Evolutionary conservation across 2,329 filamentous ascomycete genomes (phyloP).

Genomic region (Lasiodiplodia theobromae): DNA sequence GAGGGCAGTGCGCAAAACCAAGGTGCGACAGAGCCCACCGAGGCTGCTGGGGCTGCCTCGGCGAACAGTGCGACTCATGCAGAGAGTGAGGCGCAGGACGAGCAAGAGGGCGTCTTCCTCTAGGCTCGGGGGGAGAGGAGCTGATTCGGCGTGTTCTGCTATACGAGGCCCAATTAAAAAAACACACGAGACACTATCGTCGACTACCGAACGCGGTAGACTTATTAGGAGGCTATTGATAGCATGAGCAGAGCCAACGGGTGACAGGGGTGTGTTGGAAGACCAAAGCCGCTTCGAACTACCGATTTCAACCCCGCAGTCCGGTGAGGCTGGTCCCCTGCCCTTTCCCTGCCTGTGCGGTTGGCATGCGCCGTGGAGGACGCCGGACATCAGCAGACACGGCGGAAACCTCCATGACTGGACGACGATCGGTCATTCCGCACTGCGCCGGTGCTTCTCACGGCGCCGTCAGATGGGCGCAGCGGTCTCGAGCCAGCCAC

Average conservation of each 20-base stretch:
- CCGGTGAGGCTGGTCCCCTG: slow-evolving; percentile 17
- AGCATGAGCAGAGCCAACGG: slow-evolving; percentile 14
- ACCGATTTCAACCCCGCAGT: slow-evolving; percentile 13
- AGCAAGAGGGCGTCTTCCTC: slow-evolving; percentile 35
- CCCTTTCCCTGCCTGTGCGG: slow-evolving; percentile 17
- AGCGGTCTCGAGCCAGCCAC: slow-evolving; percentile 17
- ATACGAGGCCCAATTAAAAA: slow-evolving; percentile 21
- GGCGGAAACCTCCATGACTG: neutral
- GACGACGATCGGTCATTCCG: neutral
- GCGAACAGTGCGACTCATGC: slow-evolving; percentile 28
- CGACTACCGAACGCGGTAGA: slow-evolving; percentile 19
- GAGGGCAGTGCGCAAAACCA: slow-evolving; percentile 16
- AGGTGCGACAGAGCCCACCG: slow-evolving; percentile 19
- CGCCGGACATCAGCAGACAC: slow-evolving; percentile 20
- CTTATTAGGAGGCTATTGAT: slow-evolving; percentile 23
- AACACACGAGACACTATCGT: slow-evolving; percentile 13
- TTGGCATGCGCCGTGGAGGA: slow-evolving; percentile 14
- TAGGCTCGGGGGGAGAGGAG: slow-evolving; percentile 23
- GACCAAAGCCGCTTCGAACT: slow-evolving; percentile 21
- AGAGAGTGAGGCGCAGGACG: slow-evolving; percentile 4
- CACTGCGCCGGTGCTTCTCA: neutral
- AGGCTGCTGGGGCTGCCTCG: slow-evolving; percentile 9
- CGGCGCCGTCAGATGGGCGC: slow-evolving; percentile 6
- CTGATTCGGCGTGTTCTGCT: slow-evolving; percentile 8
- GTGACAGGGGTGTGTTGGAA: neutral